Base-by-base conservation (phyloP, 768 basidiomycete genomes). In the Sporobolomyces phaffii region DNA sequence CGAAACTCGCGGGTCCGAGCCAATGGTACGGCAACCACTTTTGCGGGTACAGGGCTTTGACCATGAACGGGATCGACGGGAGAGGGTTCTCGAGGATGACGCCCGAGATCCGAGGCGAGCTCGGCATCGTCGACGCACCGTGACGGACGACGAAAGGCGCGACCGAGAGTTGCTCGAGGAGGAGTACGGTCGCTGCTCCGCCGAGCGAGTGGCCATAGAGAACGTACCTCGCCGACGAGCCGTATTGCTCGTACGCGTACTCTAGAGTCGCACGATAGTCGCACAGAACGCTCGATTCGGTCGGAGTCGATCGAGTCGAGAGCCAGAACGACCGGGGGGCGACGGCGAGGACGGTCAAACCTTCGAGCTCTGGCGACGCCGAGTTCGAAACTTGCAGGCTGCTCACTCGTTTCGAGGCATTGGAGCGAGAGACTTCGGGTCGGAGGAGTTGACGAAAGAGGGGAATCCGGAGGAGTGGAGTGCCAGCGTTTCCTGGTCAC, bases 271-370 rank as follows among this genome's bases (percentile, higher is more conserved):
- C 64, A 1, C 41, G 58, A 70, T 83, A 83, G 72, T 84, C 83
- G 1, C 74, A 60, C 36, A 79, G 68, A 51, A 83, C 73, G 15
- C 79, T 80, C 0, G 53, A 29, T 63, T 83, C 75, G 0, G 81
- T 80, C 0, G 82, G 81, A 0, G 75, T 60, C 11, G 78, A 56
- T 13, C 69, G 74, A 6, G 80, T 79, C 5, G 83, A 83, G 24
- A 78, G 80, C 80, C 83, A 83, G 72, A 79, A 84, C 0, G 82
- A 82, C 13, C 83, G 80, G 0, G 83, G 83, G 0, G 82, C 80
- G 33, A 80, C 66, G 11, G 81, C 79, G 45, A 82, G 47, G 62
- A 82, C 67, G 10, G 73, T 74, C 8, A 73, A 65, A 50, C 45
- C 43, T 2, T 33, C 33, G 66, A 3, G 66, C 20, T 3, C 14